Conservation (phyloP, 768 basidiomycete genomes). For the Chalciporus piperatus region DNA sequence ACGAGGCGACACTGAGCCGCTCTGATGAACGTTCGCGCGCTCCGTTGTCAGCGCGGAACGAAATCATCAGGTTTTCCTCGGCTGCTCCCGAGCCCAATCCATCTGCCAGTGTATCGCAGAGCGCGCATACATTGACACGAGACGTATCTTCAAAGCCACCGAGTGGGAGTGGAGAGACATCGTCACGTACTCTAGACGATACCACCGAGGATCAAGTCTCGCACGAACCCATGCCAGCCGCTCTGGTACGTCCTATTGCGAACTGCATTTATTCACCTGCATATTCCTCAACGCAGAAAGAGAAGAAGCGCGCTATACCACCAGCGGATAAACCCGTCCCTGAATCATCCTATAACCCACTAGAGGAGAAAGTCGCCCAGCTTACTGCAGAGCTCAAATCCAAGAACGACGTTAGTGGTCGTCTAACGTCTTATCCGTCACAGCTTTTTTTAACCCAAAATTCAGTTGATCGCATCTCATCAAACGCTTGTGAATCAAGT, state of each 20-base stretch:
- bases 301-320: not conserved
- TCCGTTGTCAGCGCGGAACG: slow-evolving; percentile 23
- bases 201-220: not conserved
- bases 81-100: slow-evolving; percentile 12
- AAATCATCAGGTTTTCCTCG: slow-evolving; percentile 27
- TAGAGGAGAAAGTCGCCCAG: slow-evolving; percentile 32
- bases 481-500: slow-evolving; percentile 51
- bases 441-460: not conserved
- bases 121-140: not conserved
- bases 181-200: not conserved
- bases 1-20: slow-evolving; percentile 5
- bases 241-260: slow-evolving; percentile 11
- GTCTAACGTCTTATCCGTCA: not conserved
- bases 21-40: slow-evolving; percentile 12
- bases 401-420: slow-evolving; percentile 37
- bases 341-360: not conserved
- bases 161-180: not conserved
- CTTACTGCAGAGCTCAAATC: slow-evolving; percentile 44
- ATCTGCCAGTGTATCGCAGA: not conserved
- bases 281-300: slow-evolving; percentile 12
- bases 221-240: slow-evolving; percentile 7
- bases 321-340: not conserved
- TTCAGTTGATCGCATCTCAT: slow-evolving; percentile 51
- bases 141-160: not conserved
- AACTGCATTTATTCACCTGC: not conserved